Conservation (phyloP, 805 yeast genomes). For the Saccharomyces eubayanus region DNA sequence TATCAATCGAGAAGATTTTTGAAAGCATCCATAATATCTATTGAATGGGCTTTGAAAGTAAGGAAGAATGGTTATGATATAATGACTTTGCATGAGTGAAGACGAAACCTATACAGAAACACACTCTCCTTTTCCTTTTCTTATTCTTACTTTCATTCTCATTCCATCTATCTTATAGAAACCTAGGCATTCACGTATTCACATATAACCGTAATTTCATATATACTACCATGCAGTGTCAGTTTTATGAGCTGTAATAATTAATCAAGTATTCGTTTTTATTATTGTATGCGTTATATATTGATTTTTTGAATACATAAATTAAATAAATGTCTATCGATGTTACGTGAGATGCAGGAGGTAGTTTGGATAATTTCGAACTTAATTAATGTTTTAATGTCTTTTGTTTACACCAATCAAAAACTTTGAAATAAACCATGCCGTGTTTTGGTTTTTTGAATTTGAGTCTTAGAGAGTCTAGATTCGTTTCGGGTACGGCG, state of each 20-base stretch:
- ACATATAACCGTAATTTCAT: not conserved
- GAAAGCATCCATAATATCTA: slow-evolving; percentile 68
- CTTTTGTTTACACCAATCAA: slow-evolving; percentile 12
- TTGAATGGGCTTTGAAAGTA: slow-evolving; percentile 67
- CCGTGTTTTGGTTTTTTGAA: slow-evolving; percentile 17
- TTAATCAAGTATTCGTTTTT: not conserved
- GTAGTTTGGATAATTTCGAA: not conserved
- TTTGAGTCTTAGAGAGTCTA: slow-evolving; percentile 22
- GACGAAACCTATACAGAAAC: not conserved
- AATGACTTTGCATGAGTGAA: slow-evolving; percentile 25
- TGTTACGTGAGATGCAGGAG: not conserved
- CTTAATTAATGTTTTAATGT: not conserved
- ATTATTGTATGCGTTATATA: not conserved
- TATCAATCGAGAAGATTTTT: slow-evolving; percentile 78
- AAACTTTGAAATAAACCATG: slow-evolving; percentile 12
- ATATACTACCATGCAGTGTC: not conserved
- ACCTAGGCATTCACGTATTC: not conserved
- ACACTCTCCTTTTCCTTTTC: not conserved
- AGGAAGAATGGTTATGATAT: slow-evolving; percentile 26
- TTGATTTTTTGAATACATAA: not conserved
- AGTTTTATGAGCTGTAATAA: not conserved
- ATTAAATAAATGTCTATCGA: not conserved
- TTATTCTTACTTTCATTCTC: too few relatives aligned
- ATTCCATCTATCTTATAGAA: not conserved
- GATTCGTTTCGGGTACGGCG: slow-evolving; percentile 23